Percentiles rank a stretch among this genome's conserved stretches.
Conservation (phyloP, 2,329 filamentous ascomycete species). For the Aspergillus fijiensis region DNA sequence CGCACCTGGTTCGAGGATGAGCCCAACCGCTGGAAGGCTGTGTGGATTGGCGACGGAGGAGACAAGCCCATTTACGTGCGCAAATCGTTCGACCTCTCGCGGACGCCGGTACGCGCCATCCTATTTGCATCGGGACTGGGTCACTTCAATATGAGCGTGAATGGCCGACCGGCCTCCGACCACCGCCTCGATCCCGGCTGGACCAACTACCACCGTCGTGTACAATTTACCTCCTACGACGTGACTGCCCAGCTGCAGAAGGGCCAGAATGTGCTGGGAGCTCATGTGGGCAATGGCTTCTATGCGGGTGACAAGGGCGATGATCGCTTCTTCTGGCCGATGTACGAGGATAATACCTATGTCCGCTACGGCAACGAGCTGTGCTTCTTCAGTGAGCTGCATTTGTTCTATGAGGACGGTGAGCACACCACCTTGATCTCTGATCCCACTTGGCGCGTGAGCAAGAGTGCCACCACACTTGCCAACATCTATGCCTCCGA, state of each 20-base stretch:
- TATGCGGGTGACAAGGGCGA: conserved; percentile 41
- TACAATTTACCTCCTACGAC: conserved; percentile 47
- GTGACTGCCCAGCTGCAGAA: conserved; percentile 34
- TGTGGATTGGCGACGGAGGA: conserved; percentile 27
- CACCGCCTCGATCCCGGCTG: conserved; percentile 27
- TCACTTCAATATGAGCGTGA: conserved; percentile 26
- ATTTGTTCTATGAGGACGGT: conserved; percentile 22
- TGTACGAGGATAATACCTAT: conserved; percentile 29
- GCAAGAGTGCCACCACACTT: conserved; percentile 23
- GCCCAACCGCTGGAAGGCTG: conserved; percentile 25
- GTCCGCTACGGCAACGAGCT: conserved; percentile 28
- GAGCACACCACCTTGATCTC: conserved; percentile 20
- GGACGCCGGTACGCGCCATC: conserved; percentile 15
- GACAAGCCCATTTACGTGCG: conserved; percentile 27
- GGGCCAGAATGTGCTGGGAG: conserved; percentile 39
- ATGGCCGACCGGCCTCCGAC: conserved; percentile 20
- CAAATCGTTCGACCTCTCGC: conserved; percentile 18
- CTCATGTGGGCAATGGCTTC: conserved; percentile 48
- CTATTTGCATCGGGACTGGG: conserved; percentile 25
- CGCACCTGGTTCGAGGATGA: conserved; percentile 27
- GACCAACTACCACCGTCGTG: conserved; percentile 26
- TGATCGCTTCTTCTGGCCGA: conserved; percentile 28
- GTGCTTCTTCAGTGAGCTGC: conserved; percentile 27
- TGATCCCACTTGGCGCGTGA: conserved; percentile 22
- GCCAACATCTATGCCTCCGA: conserved; percentile 29